Evolutionary conservation across 2,329 filamentous ascomycete species (phyloP), one percentile per base, ranked within the genome.

Genomic region (Aspergillus puulaauensis): DNA sequence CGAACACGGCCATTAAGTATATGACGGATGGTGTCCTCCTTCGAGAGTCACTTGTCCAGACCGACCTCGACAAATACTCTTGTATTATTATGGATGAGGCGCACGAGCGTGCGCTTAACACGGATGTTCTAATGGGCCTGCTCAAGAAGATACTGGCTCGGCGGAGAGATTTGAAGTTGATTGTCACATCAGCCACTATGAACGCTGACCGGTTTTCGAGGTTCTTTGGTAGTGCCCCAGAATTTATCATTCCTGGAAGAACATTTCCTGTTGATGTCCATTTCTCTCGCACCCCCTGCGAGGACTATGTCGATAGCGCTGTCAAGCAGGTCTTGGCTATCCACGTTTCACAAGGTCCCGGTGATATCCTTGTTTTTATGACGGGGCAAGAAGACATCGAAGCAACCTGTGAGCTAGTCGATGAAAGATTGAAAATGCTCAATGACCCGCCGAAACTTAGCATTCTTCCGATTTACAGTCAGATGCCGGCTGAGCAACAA

Each of bases 11-110:
- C 59, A 98, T 99, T 78, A 99, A 99, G 76, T 99, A 99, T 75
- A 97, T 99, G 93, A 99, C 95, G 0, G 96, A 99, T 69, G 95
- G 95, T 79, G 91, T 99, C 21, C 79, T 99, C 45, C 83, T 99
- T 33, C 86, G 95, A 77, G 96, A 99, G 70, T 97, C 92, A 6
- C 82, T 99, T 11, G 93, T 92, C 59, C 93, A 98, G 73, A 86
- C 89, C 6, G 93, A 99, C 72, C 81, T 99, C 46, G 95, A 98
- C 74, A 90, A 91, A 63, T 99, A 99, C 73, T 96, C 93, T 14
- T 97, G 93, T 72, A 92, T 99, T 68, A 99, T 99, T 75, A 99
- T 99, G 95, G 95, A 99, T 71, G 95, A 99, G 79, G 96, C 95
- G 4, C 95, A 99, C 82, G 95, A 99, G 75, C 86, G 95, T 73